Percentiles rank a stretch among this genome's conserved stretches.
Evolutionary conservation across 2,329 filamentous ascomycete species (phyloP).

Genomic region (Exophiala sideris): DNA sequence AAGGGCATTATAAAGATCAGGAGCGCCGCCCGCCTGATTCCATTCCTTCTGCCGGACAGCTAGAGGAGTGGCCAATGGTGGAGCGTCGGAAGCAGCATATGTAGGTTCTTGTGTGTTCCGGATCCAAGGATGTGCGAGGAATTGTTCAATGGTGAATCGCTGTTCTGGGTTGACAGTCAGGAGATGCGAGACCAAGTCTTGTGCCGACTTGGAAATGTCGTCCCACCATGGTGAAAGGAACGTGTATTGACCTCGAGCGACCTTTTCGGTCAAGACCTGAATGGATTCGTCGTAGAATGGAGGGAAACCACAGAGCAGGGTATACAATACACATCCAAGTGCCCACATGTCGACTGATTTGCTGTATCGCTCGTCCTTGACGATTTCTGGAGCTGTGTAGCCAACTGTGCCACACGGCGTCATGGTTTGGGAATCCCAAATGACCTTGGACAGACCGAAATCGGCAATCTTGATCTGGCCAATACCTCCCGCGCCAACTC

Average conservation of each 20-base stretch:
- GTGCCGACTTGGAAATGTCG: constrained; percentile 90
- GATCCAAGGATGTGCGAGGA: constrained; percentile 94
- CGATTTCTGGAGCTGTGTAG: constrained; percentile 98
- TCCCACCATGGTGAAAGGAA: constrained; percentile 99
- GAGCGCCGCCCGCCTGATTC: constrained; percentile 52
- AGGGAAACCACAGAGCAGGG: constrained; percentile 92
- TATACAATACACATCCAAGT: constrained; percentile 93
- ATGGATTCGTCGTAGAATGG: constrained; percentile 98
- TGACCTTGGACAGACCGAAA: constrained; percentile 94
- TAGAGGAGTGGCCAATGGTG: constrained; percentile 67
- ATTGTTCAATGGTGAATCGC: constrained; percentile 88
- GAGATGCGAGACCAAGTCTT: constrained; percentile 90
- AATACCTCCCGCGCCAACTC: constrained; percentile 82
- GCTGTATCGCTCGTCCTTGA: constrained; percentile 97
- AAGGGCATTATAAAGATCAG: constrained; percentile 37
- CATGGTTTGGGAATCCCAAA: constrained; percentile 98
- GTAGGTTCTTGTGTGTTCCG: constrained; percentile 66
- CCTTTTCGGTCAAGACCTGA: constrained; percentile 93
- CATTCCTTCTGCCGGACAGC: constrained; percentile 56
- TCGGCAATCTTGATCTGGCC: constrained; percentile 96
- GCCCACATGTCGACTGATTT: constrained; percentile 99
- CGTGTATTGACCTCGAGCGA: constrained; percentile 92
- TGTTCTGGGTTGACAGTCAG: constrained; percentile 93
- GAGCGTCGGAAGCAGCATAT: constrained; percentile 64
- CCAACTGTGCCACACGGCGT: constrained; percentile 98